A percentile compares a stretch with the other conserved stretches of the same genome.
These are phyloP conservation scores for Calonectria pseudoturangicola DNA, from an alignment of 2,329 filamentous ascomycete species.

Conservation along the genomic window DNA sequence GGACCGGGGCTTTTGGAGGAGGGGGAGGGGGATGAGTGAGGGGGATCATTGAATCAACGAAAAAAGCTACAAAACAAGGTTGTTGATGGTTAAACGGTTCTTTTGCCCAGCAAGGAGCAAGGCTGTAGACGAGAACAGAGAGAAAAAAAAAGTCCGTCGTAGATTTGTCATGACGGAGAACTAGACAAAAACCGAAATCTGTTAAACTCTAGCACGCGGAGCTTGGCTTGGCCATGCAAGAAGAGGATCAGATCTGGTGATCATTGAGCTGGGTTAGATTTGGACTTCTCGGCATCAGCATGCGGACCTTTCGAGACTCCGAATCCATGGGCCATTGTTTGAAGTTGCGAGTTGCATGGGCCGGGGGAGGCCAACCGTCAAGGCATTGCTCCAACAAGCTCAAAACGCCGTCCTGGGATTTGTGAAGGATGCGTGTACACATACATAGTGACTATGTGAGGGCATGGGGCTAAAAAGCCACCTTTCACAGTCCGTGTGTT, in stretches of 20 bases:
- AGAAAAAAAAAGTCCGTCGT: background rate
- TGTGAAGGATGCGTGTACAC: background rate
- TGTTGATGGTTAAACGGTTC: constrained; percentile 1
- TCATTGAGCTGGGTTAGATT: constrained; percentile 7
- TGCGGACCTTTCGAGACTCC: constrained; percentile 24
- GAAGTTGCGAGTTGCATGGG: constrained; percentile 5
- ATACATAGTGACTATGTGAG: no score
- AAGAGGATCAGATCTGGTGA: constrained; percentile 1
- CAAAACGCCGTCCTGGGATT: constrained; percentile 10
- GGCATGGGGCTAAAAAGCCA: background rate
- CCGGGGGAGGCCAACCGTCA: background rate
- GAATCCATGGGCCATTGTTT: background rate
- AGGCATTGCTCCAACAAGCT: background rate
- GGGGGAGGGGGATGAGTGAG: background rate
- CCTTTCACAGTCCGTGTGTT: background rate
- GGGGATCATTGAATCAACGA: background rate
- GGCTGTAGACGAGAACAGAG: background rate
- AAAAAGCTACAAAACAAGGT: constrained; percentile 5
- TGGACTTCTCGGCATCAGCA: background rate
- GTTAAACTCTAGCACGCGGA: constrained; percentile 7
- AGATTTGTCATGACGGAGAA: background rate
- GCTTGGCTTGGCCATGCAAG: constrained; percentile 2
- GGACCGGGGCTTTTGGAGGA: constrained; percentile 27
- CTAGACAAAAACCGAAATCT: background rate
- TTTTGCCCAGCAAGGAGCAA: constrained; percentile 26